Base-by-base conservation (phyloP, 1,139 yeast genomes). In the Diutina catenulata region DNA sequence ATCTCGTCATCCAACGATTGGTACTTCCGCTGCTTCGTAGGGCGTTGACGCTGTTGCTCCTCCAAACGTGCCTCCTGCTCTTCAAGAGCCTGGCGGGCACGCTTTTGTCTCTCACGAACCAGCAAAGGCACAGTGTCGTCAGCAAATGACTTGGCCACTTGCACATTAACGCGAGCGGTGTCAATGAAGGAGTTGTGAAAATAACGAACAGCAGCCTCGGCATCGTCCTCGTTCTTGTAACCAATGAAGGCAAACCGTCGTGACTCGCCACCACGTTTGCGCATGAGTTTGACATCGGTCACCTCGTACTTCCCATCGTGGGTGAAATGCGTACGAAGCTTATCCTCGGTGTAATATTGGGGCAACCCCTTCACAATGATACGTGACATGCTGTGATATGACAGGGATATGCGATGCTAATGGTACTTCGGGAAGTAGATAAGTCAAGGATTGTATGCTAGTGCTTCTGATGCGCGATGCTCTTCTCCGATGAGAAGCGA, bases 341-440 rank as follows among this genome's bases (percentile, higher is more conserved):
- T 76, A 2, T 75, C 87, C 53, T 91, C 97, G 1, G 80, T 76
- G 43, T 77, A 71, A 53, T 83, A 83, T 45, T 68, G 64, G 19
- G 99, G 98, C 42, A 91, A 67, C 35, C 94, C 94, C 57, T 86
- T 93, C n/a, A 93, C 95, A 49, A 91, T 91, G 42, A 93, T 70
- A 59, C 99, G 81, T 29, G 98, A 88, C 95, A 80, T 80, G 40
- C 33, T 39, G 31, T 35, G 29, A 37, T 38, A n/a, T 13, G 11
- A 24, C 5, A 8, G 13, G 6, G 13, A 8, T 14, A 26, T n/a
- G 8, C 18, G 18, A 29, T 9, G 13, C 11, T 19, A 11, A 16
- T 8, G 13, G 16, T 18, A 28, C 11, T 13, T 28, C n/a, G n/a
- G n/a, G n/a, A n/a, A n/a, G n/a, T n/a, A n/a, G n/a, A n/a, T n/a